Evolutionary conservation across 2,329 filamentous ascomycete genomes (phyloP), one percentile per base, ranked within the genome.

Genomic region (Cladosporium sp.): DNA sequence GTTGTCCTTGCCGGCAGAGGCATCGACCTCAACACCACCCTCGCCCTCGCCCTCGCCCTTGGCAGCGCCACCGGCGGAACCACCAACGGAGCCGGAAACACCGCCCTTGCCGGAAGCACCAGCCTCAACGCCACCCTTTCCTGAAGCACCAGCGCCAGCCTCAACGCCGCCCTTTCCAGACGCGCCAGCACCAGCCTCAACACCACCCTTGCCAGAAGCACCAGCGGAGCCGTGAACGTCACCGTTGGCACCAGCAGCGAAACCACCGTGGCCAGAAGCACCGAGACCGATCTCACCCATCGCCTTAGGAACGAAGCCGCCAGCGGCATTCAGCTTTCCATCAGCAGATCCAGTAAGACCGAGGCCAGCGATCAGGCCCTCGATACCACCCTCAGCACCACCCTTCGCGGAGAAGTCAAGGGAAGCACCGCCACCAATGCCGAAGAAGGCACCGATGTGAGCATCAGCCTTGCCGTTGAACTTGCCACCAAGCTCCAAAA

Each of bases 201-300:
- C 56, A 16, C 18, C 28, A 18, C 58, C 58, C 58, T 53, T 56
- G 28, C 48, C 60, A 2, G 49, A 53, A 21, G 26, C 51, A 54
- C 51, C 60, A 25, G 49, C 34, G 16, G 49, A 23, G 30, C 28
- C 32, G 54, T 56, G 21, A 8, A 28, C 60, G 14, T 46, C 60
- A n/a, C 30, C 60, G 21, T 32, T 32, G 16, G 23, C 61, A 26
- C 61, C 61, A 49, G 34, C 25, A 16, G 30, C 51, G 34, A 49
- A 48, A 16, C n/a, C 51, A 32, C 61, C 59, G 32, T 54, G 28
- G 25, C 36, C 61, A 64, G 25, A 49, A 25, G 39, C 63, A 53
- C 63, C 63, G n/a, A 65, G 30, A 57, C 56, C 54, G 34, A 65
- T 28, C 54, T 53, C 43, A 43, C 63, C 63, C 25, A 59, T 30